Evolutionary conservation across 371 early-diverging fungal genomes (phyloP).

Genomic region (Actinomucor elegans): DNA sequence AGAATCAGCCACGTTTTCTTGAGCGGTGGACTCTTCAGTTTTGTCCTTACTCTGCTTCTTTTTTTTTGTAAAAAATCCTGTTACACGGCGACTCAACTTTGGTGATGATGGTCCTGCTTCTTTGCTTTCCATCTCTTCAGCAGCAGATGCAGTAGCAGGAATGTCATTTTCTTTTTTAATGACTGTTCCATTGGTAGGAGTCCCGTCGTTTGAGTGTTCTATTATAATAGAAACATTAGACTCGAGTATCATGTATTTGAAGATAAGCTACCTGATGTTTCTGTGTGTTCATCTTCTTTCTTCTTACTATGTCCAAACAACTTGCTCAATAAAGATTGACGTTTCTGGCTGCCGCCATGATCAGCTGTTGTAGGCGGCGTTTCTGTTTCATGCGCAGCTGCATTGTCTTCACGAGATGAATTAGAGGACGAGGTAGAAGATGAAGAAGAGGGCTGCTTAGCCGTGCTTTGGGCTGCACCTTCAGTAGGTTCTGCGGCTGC

Average conservation of each 20-base stretch:
- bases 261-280: constrained; percentile 9
- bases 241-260: no score
- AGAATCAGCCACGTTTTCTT: background rate
- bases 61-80: constrained; percentile 17
- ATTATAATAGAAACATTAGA: no score
- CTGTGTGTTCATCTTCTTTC: constrained; percentile 13
- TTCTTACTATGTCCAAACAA: constrained; percentile 14
- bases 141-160: no score
- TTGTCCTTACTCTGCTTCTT: constrained; percentile 13
- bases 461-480: no score
- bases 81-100: constrained; percentile 20
- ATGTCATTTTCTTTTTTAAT: no score
- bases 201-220: no score
- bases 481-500: background rate
- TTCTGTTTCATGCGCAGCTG: constrained; percentile 8
- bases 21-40: constrained; percentile 5
- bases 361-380: constrained; percentile 16
- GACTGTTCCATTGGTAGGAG: no score
- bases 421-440: background rate
- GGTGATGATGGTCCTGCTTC: constrained; percentile 12
- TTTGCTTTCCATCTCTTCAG: background rate
- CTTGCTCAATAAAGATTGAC: constrained; percentile 23
- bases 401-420: background rate
- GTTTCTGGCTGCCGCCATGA: constrained; percentile 12
- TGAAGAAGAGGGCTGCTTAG: background rate